Base-by-base conservation (phyloP, 2,329 filamentous ascomycete species). In the Plenodomus biglobosus region DNA sequence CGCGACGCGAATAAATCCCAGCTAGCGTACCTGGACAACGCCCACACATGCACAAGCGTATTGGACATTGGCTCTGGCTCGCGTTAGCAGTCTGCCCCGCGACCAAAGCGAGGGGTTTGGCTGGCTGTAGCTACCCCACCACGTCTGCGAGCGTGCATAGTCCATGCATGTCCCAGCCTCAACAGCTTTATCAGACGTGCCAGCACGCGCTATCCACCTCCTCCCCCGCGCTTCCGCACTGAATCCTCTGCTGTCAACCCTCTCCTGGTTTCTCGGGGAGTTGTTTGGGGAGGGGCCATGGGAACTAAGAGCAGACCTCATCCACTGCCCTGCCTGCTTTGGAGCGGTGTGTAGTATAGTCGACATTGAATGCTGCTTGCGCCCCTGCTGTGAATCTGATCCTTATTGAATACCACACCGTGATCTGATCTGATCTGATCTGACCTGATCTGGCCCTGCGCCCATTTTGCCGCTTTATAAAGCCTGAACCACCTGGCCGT, bases 81-180 rank as follows among this genome's bases (percentile, higher is more conserved):
- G 54, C 41, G 43, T 13, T 39, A 49, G 51, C 50, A 47, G 48
- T 34, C 48, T 50, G 47, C 46, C 41, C 41, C 42, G 44, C 52
- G 36, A 48, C 34, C 38, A 42, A 24, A 41, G 42, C 51, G 32
- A 52, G 48, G 45, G 18, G 16, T 20, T 18, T 37, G 35, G 35
- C 35, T 37, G 35, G 35, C 35, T 37, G 45, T 40, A 52, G 47
- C 54, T 61, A 63, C 63, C 64, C 64, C 61, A 58, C 63, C 59
- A 56, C 43, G 55, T 52, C 51, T 46, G 41, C 40, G 41, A 38
- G 47, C 27, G 38, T 20, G 44, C 40, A 36, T 64, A n/a, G 64
- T 61, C 64, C 22, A 5, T 60, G 61, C 55, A 58, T 56, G 42
- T 39, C 22, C 34, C 32, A 52, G 50, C 46, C 61, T 61, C 59